Evolutionary conservation across 2,329 filamentous ascomycete species (phyloP), one percentile per base, ranked within the genome.

Genomic region (Verticillium isaacii): DNA sequence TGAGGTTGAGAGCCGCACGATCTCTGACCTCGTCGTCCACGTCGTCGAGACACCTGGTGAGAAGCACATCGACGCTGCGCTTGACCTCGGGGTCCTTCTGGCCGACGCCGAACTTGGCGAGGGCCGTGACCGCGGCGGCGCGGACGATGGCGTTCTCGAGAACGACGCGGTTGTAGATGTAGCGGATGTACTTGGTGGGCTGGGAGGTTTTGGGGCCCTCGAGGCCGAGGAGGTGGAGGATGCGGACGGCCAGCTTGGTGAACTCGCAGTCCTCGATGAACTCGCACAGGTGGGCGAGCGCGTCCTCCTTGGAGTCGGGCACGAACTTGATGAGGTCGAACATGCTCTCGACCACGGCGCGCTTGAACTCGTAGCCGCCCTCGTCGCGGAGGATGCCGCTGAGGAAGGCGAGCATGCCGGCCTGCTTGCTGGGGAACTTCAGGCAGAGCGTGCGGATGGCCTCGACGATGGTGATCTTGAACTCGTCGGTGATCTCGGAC

Each of bases 251-350:
- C 65, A 99, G 84, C 80, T 99, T 99, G 32, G 95, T 97, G 76
- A 98, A 99, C 74, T 99, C 95, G 80, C 95, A 99, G 75, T 99
- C 95, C 77, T 99, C 95, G 67, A 99, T 99, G 74, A 99, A 99
- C 74, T 99, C 95, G 80, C 95, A 98, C 25, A 99, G 86, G 72
- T 98, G 95, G 15, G 94, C 92, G 57, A 99, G 86, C 19, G 95
- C 94, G 67, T 89, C 86, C 71, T 89, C 87, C 76, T 89, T 89
- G 36, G 86, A 88, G 63, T 97, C 95, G 1, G 95, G 95, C 3
- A 99, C 94, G 71, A 99, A 99, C 76, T 98, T 97, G 82, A 99
- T 98, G 61, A 99, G 81, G 71, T 99, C 95, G 72, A 99, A 98
- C 89, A 99, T 98, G 83, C 93, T 97, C 81, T 99, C 95, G 23